A percentile compares a stretch with the other conserved stretches of the same genome.
These are phyloP conservation scores for Leucogyrophana mollusca DNA, from an alignment of 768 basidiomycete species.

Conservation along the genomic window DNA sequence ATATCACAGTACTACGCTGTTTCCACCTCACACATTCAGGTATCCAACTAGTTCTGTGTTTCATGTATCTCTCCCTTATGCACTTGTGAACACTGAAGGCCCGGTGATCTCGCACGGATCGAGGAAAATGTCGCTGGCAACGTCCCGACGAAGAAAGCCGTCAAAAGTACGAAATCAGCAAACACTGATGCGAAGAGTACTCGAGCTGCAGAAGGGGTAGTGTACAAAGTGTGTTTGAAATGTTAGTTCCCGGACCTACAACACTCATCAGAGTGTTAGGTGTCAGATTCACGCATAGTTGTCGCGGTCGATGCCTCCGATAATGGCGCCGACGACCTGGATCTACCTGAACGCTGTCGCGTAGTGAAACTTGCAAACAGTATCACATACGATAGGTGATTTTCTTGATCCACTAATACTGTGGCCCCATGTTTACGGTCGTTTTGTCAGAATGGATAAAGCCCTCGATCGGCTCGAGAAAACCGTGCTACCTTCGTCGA, in stretches of 20 bases:
- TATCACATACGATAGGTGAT: conserved; percentile 83
- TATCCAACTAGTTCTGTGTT: conserved; percentile 25
- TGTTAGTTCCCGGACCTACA: not conserved
- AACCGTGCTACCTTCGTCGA: conserved; percentile 26
- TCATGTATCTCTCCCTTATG: not conserved
- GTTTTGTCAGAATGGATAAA: conserved; percentile 72
- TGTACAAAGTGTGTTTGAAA: conserved; percentile 63
- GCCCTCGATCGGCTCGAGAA: conserved; percentile 68
- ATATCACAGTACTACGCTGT: conserved; percentile 64
- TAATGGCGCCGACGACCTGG: conserved; percentile 58
- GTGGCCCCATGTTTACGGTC: not conserved
- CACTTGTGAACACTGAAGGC: conserved; percentile 38
- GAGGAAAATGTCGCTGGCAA: conserved; percentile 61
- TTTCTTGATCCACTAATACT: not conserved
- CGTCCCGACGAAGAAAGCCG: conserved; percentile 37
- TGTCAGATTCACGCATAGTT: conserved; percentile 78
- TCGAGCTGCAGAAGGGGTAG: conserved; percentile 68
- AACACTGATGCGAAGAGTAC: conserved; percentile 37
- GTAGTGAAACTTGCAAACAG: conserved; percentile 90
- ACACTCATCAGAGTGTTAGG: conserved; percentile 38
- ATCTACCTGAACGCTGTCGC: conserved; percentile 82
- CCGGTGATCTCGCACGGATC: conserved; percentile 87
- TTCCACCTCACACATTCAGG: conserved; percentile 90
- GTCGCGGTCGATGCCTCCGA: conserved; percentile 74
- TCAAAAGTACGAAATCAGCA: conserved; percentile 41